These are phyloP conservation scores for Eimeria maxima DNA, from an alignment of 169 alveolate genomes.

Conservation along the genomic window DNA sequence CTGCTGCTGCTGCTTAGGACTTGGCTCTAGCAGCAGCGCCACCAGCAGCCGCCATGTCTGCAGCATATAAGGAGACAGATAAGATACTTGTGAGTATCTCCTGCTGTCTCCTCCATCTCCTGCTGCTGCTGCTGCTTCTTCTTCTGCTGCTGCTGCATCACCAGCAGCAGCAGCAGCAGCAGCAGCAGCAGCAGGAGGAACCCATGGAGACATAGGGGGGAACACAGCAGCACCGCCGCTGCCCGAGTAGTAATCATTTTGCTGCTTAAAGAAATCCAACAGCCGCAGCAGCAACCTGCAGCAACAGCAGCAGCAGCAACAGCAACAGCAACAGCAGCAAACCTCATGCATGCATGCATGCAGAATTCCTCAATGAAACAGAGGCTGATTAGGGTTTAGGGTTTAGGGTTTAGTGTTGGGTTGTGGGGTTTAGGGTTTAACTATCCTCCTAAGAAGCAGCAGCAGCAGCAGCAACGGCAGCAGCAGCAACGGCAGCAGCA, in stretches of 20 bases:
- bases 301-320: background rate
- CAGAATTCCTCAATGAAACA: background rate
- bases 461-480: background rate
- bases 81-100: slow-evolving; percentile 51
- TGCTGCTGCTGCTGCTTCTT: background rate
- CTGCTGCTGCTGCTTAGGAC: slow-evolving; percentile 32
- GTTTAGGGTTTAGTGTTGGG: background rate
- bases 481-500: background rate
- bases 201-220: slow-evolving; percentile 17
- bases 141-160: background rate
- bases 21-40: slow-evolving; percentile 51
- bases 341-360: background rate
- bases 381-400: background rate
- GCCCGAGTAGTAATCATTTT: slow-evolving; percentile 45
- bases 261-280: slow-evolving; percentile 57
- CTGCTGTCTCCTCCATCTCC: background rate
- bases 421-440: too few species aligned
- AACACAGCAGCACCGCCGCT: background rate
- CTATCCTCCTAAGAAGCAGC: background rate
- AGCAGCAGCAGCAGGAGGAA: slow-evolving; percentile 32
- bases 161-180: slow-evolving; percentile 12
- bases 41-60: slow-evolving; percentile 80
- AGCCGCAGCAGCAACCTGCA: slow-evolving; percentile 59
- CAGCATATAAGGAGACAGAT: slow-evolving; percentile 71
- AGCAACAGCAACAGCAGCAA: slow-evolving; percentile 3